These are phyloP conservation scores for Lanmaoa pseudosensibilis DNA, from an alignment of 768 basidiomycete species.

Conservation along the genomic window DNA sequence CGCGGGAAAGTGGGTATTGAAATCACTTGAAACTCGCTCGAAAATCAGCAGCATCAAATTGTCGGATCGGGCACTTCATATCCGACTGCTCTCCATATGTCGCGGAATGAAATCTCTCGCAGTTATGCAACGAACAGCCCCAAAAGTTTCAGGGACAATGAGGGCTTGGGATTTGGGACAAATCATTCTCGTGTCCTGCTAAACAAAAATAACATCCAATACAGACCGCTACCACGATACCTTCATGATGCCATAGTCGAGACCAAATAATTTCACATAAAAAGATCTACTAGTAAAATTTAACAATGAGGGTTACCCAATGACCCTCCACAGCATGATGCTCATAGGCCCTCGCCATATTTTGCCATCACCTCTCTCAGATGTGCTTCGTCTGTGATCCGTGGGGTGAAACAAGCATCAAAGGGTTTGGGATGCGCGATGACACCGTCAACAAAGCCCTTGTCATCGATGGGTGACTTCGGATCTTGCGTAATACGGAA, in stretches of 20 bases:
- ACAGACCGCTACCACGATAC: background rate
- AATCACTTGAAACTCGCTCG: background rate
- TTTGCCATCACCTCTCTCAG: constrained; percentile 29
- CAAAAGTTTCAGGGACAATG: too few species aligned
- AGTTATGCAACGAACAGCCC: too few species aligned
- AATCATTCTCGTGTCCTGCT: background rate
- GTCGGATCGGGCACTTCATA: too few species aligned
- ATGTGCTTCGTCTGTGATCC: constrained; percentile 30
- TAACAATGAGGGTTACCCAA: background rate
- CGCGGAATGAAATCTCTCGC: background rate
- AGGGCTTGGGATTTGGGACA: background rate
- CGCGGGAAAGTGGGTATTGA: background rate
- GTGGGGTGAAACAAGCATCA: constrained; percentile 53
- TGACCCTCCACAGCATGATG: background rate
- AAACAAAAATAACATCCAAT: background rate
- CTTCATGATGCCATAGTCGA: background rate
- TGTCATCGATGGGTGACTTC: constrained; percentile 53
- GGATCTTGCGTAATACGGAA: constrained; percentile 58
- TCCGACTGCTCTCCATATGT: background rate
- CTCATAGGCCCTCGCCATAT: constrained; percentile 23
- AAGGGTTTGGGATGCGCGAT: constrained; percentile 67
- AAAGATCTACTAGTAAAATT: background rate
- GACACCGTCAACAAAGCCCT: constrained; percentile 62
- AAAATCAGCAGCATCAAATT: too few species aligned
- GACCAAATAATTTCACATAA: background rate